Conservation (phyloP, 768 basidiomycete genomes). For the Trametes villosa region DNA sequence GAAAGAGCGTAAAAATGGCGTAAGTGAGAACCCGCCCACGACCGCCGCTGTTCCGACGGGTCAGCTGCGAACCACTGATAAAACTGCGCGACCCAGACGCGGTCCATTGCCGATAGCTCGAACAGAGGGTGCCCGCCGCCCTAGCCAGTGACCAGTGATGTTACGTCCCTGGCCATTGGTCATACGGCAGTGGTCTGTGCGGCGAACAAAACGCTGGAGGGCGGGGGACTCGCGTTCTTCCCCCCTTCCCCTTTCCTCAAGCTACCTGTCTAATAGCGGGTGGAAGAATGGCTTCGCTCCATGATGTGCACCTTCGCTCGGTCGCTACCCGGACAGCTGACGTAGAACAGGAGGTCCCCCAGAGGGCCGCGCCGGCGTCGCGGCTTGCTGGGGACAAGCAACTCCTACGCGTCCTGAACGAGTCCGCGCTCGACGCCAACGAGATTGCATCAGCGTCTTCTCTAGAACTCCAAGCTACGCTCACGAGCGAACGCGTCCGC, state of each 20-base stretch:
- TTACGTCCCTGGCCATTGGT: constrained; percentile 4
- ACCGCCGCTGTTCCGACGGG: not conserved
- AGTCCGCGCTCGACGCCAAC: constrained; percentile 20
- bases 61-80: not conserved
- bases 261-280: not conserved
- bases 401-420: constrained; percentile 11
- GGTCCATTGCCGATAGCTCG: not conserved
- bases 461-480: constrained; percentile 10
- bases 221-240: too few species aligned
- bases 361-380: not conserved
- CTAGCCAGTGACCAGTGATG: not conserved
- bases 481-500: constrained; percentile 19
- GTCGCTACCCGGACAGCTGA: not conserved
- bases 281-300: not conserved
- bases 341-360: not conserved
- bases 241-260: not conserved
- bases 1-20: constrained; percentile 8
- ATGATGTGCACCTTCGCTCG: not conserved
- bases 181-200: not conserved
- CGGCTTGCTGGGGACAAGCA: constrained; percentile 13
- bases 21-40: not conserved
- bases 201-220: not conserved
- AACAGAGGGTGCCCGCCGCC: too few species aligned
- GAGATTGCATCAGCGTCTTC: constrained; percentile 19
- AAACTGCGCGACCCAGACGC: not conserved